phyloP scores from a whole-genome alignment of 129 eudicot genomes.

The Daucus carota region DNA sequence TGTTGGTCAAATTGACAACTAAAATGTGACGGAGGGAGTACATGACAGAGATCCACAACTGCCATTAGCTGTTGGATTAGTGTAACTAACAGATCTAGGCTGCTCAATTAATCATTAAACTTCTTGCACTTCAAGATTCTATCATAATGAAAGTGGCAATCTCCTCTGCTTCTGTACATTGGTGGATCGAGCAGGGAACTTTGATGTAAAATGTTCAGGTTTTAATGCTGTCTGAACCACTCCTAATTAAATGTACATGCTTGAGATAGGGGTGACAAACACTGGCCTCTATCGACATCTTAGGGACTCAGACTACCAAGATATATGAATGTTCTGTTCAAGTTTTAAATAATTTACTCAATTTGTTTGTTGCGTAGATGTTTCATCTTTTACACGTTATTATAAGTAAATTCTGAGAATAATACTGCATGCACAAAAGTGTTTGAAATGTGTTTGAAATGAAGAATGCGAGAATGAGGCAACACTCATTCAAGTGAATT shows the following conservation, averaged over 20 bases:
- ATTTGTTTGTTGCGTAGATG: too few species aligned
- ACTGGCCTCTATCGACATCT: neutral
- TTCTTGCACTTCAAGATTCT: neutral
- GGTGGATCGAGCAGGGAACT: neutral
- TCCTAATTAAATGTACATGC: too few species aligned
- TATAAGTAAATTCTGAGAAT: too few species aligned
- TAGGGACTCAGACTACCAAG: neutral
- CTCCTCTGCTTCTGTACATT: neutral
- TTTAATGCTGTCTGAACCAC: neutral
- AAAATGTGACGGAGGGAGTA: too few species aligned
- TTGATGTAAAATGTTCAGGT: neutral
- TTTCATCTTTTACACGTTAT: too few species aligned
- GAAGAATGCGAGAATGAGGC: too few species aligned
- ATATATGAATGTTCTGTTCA: neutral
- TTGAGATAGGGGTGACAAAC: neutral
- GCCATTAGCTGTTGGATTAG: neutral
- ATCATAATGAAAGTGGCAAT: neutral
- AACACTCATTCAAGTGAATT: too few species aligned
- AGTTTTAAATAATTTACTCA: too few species aligned
- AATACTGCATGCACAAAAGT: too few species aligned
- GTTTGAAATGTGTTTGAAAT: too few species aligned
- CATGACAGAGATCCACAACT: neutral
- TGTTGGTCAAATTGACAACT: too few species aligned
- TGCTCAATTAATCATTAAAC: neutral
- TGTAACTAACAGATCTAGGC: neutral